Evolutionary conservation across 2,329 filamentous ascomycete genomes (phyloP).

Genomic region (Diplocarpon mali): DNA sequence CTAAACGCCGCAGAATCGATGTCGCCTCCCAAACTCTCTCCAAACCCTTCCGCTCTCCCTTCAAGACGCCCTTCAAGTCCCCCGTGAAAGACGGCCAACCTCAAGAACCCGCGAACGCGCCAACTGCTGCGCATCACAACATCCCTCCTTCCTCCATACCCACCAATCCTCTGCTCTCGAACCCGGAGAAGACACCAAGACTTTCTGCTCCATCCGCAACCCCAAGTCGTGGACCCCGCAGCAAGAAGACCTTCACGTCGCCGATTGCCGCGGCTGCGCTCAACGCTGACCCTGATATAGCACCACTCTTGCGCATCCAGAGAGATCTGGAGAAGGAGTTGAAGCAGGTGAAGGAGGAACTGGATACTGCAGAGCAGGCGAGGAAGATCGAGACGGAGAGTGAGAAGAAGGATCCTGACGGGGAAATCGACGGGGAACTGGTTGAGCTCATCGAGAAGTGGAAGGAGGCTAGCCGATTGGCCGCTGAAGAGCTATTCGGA

Average conservation of each 20-base stretch:
- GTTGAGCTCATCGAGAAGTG: slow-evolving; percentile 46
- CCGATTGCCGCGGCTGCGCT: slow-evolving; percentile 27
- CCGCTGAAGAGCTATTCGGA: slow-evolving; percentile 57
- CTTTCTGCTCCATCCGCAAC: slow-evolving; percentile 4
- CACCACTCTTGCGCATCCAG: slow-evolving; percentile 24
- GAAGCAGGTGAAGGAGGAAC: slow-evolving; percentile 27
- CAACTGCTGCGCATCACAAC: background rate
- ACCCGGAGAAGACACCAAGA: slow-evolving; percentile 2
- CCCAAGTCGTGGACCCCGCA: slow-evolving; percentile 3
- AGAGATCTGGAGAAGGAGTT: slow-evolving; percentile 27
- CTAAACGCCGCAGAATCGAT: slow-evolving; percentile 54
- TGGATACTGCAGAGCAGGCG: slow-evolving; percentile 43
- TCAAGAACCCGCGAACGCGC: background rate
- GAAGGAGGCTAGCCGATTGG: slow-evolving; percentile 46
- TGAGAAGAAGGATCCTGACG: slow-evolving; percentile 29
- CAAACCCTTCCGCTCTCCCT: slow-evolving; percentile 63
- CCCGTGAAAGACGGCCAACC: slow-evolving; percentile 9
- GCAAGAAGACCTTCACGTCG: slow-evolving; percentile 19
- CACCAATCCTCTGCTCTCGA: slow-evolving; percentile 9
- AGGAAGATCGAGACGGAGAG: slow-evolving; percentile 34
- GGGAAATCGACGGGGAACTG: slow-evolving; percentile 46
- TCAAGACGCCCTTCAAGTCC: slow-evolving; percentile 35
- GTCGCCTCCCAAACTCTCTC: slow-evolving; percentile 45
- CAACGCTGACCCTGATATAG: slow-evolving; percentile 25
- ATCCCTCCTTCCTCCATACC: slow-evolving; percentile 2